Conservation (phyloP, 352 stramenopile genomes). For the Globisporangium solare region DNA sequence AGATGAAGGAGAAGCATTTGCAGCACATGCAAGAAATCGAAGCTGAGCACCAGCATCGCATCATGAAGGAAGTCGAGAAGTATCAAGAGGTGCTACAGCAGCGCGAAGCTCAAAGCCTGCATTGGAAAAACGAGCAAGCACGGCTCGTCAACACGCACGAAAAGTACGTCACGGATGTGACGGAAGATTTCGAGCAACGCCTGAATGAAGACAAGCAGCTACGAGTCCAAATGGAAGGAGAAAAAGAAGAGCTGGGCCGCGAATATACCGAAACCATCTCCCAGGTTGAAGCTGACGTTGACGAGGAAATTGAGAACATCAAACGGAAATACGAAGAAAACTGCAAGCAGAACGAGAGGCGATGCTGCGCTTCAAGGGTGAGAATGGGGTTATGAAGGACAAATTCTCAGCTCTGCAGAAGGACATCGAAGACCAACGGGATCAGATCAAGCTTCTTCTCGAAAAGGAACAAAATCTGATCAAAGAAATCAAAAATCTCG, state of each 20-base stretch:
- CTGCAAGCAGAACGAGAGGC: constrained; percentile 81
- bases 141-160: constrained; percentile 60
- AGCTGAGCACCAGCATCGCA: constrained; percentile 88
- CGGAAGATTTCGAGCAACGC: constrained; percentile 89
- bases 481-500: constrained; percentile 77
- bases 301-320: constrained; percentile 83
- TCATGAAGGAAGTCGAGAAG: constrained; percentile 91
- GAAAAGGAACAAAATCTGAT: constrained; percentile 88
- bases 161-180: constrained; percentile 87
- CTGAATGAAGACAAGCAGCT: constrained; percentile 83
- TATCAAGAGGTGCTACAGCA: constrained; percentile 86
- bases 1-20: constrained; percentile 89
- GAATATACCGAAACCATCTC: constrained; percentile 75
- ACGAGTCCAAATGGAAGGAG: constrained; percentile 78
- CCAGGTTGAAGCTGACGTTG: constrained; percentile 82
- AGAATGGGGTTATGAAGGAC: constrained; percentile 94
- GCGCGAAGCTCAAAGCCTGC: constrained; percentile 75
- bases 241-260: constrained; percentile 77
- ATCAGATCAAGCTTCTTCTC: constrained; percentile 84
- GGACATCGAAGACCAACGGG: constrained; percentile 90
- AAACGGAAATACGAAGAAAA: constrained; percentile 88
- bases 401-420: constrained; percentile 89
- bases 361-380: constrained; percentile 88
- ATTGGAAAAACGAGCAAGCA: constrained; percentile 68
- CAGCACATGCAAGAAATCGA: constrained; percentile 90